Conservation (phyloP, 129 eudicot species). For the Saussurea involucrata region DNA sequence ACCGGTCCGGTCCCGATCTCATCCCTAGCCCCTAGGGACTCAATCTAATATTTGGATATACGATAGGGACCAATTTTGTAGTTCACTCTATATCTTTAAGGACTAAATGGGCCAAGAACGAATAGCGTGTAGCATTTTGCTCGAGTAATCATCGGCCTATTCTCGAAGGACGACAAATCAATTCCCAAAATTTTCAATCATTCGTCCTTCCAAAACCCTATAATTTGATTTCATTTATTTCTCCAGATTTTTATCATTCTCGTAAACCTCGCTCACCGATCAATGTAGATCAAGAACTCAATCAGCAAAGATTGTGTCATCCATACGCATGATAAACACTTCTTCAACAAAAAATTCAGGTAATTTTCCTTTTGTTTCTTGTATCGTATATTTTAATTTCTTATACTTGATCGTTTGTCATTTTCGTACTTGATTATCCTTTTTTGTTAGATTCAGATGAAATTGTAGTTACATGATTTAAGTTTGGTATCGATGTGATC, state of each 20-base stretch:
- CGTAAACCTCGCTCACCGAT: slow-evolving; percentile 8
- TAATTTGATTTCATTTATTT: neutral
- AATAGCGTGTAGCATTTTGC: slow-evolving; percentile 3
- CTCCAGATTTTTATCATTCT: neutral
- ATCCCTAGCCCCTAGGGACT: too few species aligned
- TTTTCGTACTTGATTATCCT: neutral
- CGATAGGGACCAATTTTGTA: too few species aligned
- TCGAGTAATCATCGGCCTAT: neutral
- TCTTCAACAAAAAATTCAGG: neutral
- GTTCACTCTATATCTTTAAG: too few species aligned
- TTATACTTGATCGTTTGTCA: neutral
- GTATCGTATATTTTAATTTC: neutral
- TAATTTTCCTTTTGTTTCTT: slow-evolving; percentile 1
- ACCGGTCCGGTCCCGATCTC: too few species aligned
- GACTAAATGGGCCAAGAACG: too few species aligned
- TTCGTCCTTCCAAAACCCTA: slow-evolving; percentile 32
- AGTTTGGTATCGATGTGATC: neutral
- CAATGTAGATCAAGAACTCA: slow-evolving; percentile 17
- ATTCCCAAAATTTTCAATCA: slow-evolving; percentile 10
- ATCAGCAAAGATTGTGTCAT: slow-evolving; percentile 2
- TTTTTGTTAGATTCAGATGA: slow-evolving; percentile 1
- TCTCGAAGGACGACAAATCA: slow-evolving; percentile 30
- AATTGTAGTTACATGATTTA: neutral
- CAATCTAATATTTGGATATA: too few species aligned
- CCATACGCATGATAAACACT: slow-evolving; percentile 5